Percentiles rank a stretch among this genome's conserved stretches.
These are phyloP conservation scores for Beauveria sp. DNA, from an alignment of 2,329 filamentous ascomycete species.

Conservation along the genomic window DNA sequence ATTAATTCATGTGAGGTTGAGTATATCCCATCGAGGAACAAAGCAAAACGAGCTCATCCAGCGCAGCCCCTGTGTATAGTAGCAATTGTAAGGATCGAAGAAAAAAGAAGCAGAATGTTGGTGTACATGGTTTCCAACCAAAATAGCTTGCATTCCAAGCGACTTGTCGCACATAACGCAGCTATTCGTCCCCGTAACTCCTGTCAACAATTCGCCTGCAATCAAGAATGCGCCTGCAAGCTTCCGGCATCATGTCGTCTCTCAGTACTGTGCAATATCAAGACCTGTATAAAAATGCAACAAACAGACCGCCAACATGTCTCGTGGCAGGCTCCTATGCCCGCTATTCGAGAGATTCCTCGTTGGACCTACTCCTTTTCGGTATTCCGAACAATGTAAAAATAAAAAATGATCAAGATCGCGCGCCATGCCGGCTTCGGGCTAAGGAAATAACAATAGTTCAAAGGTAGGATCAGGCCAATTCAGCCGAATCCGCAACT, in stretches of 20 bases:
- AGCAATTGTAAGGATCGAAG: neutral
- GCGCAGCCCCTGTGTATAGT: neutral
- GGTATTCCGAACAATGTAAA: neutral
- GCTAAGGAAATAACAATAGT: neutral
- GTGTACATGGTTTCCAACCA: slow-evolving; percentile 1
- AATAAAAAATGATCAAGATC: neutral
- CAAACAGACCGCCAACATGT: neutral
- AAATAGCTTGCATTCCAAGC: neutral
- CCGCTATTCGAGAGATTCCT: neutral
- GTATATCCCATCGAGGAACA: neutral
- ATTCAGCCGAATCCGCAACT: neutral
- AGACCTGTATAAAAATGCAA: neutral
- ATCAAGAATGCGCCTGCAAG: too few relatives aligned
- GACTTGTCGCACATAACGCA: too few relatives aligned
- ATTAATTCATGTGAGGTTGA: neutral
- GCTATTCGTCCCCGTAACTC: neutral
- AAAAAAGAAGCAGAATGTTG: neutral
- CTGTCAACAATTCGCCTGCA: too few relatives aligned
- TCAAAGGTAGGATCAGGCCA: neutral
- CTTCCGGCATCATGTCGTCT: neutral
- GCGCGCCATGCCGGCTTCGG: neutral
- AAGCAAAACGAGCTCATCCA: neutral
- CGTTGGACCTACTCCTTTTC: neutral
- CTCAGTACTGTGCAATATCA: neutral
- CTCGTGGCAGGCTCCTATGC: neutral